Conservation (phyloP, 805 yeast species). For the Yarrowia alimentaria region DNA sequence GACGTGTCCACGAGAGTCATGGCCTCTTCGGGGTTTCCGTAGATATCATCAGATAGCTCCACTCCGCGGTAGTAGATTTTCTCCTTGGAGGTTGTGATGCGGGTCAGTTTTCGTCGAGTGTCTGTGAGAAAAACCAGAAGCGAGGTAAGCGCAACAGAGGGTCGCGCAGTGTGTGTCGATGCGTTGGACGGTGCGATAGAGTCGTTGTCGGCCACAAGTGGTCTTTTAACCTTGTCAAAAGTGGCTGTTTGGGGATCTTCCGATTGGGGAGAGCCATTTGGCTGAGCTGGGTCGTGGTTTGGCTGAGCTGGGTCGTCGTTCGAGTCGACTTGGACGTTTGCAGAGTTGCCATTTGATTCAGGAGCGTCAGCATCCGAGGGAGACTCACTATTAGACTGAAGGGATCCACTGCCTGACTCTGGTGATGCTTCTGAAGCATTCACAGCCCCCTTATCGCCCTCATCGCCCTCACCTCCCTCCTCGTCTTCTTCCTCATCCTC, state of each 20-base stretch:
- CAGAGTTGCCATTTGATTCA: no score
- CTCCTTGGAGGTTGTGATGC: slow-evolving; percentile 34
- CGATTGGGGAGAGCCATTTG: no score
- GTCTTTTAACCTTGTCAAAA: no score
- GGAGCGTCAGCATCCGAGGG: no score
- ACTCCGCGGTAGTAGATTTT: slow-evolving; percentile 31
- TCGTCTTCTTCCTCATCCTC: background rate
- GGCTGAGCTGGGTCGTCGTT: no score
- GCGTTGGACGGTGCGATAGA: background rate
- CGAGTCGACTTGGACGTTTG: no score
- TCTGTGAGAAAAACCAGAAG: slow-evolving; percentile 50
- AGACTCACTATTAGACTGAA: no score
- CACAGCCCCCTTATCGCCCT: background rate
- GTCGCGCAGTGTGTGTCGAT: background rate
- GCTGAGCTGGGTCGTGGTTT: no score
- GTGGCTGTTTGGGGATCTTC: no score
- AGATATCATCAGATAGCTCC: slow-evolving; percentile 35
- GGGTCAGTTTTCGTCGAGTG: slow-evolving; percentile 47
- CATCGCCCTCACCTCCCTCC: background rate
- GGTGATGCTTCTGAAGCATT: no score
- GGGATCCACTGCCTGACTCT: no score
- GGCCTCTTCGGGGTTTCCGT: slow-evolving; percentile 39
- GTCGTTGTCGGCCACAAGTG: background rate
- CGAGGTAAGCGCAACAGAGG: slow-evolving; percentile 35
- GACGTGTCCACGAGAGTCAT: slow-evolving; percentile 67